Percentiles rank a stretch among this genome's conserved stretches.
phyloP scores from a whole-genome alignment of 1,139 yeast species.

The Nakaseomyces glabratus region DNA sequence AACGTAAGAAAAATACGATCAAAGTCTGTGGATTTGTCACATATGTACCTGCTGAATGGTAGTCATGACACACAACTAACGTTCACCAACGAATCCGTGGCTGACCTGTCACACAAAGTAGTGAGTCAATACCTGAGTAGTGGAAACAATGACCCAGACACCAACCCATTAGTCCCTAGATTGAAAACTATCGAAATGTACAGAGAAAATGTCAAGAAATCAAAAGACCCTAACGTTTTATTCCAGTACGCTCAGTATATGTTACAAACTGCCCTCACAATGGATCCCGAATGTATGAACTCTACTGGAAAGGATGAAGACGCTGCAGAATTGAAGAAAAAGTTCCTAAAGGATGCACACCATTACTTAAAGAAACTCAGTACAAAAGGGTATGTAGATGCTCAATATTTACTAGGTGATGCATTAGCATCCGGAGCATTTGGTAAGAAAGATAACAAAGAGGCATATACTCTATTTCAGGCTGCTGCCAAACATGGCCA shows the following conservation, averaged over 20 bases:
- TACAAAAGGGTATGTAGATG: conserved; percentile 78
- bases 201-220: conserved; percentile 73
- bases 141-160: conserved; percentile 29
- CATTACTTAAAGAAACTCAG: conserved; percentile 61
- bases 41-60: conserved; percentile 32
- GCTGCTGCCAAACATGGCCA: conserved; percentile 92
- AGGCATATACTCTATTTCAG: conserved; percentile 69
- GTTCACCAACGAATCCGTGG: conserved; percentile 34
- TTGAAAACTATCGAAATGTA: conserved; percentile 82
- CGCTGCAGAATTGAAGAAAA: conserved; percentile 27
- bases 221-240: conserved; percentile 75
- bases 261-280: conserved; percentile 70
- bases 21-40: conserved; percentile 35
- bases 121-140: conserved; percentile 46
- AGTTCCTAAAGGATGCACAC: conserved; percentile 68
- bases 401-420: conserved; percentile 85
- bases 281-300: conserved; percentile 32
- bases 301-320: conserved; percentile 9
- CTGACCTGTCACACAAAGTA: conserved; percentile 33
- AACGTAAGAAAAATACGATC: conserved; percentile 18
- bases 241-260: conserved; percentile 89
- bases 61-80: conserved; percentile 32
- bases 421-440: conserved; percentile 80
- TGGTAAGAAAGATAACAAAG: conserved; percentile 72
- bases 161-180: conserved; percentile 50